Percentiles rank a stretch among this genome's conserved stretches.
Evolutionary conservation across 176 grass and related monocot genomes (phyloP).

Genomic region (Musa troglodytarum): DNA sequence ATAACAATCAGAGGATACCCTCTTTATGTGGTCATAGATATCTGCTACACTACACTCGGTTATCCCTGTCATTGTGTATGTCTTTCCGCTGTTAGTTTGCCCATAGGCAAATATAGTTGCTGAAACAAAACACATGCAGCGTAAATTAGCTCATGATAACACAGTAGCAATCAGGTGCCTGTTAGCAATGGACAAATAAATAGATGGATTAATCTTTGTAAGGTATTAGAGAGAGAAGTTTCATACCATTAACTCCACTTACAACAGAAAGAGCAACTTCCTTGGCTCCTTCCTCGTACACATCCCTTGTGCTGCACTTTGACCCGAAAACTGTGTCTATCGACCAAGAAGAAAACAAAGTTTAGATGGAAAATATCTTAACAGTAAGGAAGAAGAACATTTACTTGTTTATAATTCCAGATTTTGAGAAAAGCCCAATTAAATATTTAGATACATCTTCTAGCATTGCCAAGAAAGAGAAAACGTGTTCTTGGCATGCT

Average conservation of each 20-base stretch:
- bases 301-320: slow-evolving; percentile 52
- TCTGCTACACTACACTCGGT: slow-evolving; percentile 73
- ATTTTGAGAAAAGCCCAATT: background rate
- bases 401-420: background rate
- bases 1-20: slow-evolving; percentile 13
- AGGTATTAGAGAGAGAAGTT: background rate
- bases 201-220: background rate
- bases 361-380: background rate
- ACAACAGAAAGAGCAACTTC: slow-evolving; percentile 81
- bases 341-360: background rate
- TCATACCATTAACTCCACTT: slow-evolving; percentile 76
- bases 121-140: slow-evolving; percentile 31
- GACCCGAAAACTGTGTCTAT: slow-evolving; percentile 78
- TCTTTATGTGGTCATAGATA: slow-evolving; percentile 74
- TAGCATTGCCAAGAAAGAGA: background rate
- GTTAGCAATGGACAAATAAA: background rate
- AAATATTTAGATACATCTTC: background rate
- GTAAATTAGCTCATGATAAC: slow-evolving; percentile 11
- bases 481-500: too few relatives aligned
- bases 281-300: slow-evolving; percentile 80
- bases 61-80: slow-evolving; percentile 82
- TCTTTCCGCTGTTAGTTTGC: slow-evolving; percentile 94
- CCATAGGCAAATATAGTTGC: slow-evolving; percentile 94
- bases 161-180: slow-evolving; percentile 5
- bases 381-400: background rate